Percentiles rank a stretch among this genome's conserved stretches.
Evolutionary conservation across 2,329 filamentous ascomycete species (phyloP).

Genomic region (Aspergillus puulaauensis): DNA sequence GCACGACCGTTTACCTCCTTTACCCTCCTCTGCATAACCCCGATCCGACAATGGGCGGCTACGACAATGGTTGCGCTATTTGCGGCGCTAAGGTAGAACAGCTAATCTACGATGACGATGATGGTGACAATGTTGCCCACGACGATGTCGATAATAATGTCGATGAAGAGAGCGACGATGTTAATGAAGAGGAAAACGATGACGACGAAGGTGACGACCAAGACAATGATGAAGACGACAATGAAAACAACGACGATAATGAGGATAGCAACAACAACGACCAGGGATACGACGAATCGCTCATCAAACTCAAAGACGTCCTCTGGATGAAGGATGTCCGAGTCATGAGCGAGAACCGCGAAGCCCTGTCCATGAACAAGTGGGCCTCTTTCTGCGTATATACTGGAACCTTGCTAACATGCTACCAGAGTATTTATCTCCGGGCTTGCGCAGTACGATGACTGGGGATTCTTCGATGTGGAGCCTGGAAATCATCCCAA

Average conservation of each 20-base stretch:
- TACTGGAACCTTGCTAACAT: background rate
- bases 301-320: background rate
- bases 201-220: no score
- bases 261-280: background rate
- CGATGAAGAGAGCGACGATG: background rate
- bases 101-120: background rate
- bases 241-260: no score
- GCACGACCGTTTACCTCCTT: background rate
- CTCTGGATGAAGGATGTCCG: background rate
- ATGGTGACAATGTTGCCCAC: background rate
- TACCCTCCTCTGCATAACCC: background rate
- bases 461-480: background rate
- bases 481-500: background rate
- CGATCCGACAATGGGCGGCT: background rate
- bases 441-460: background rate
- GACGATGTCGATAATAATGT: no score
- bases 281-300: background rate
- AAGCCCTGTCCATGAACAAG: background rate
- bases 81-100: background rate
- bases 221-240: no score
- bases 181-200: background rate
- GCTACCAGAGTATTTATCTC: background rate
- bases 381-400: background rate
- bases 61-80: background rate
- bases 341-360: background rate